These are phyloP conservation scores for Lentinula detonsa DNA, from an alignment of 768 basidiomycete species.

Conservation along the genomic window DNA sequence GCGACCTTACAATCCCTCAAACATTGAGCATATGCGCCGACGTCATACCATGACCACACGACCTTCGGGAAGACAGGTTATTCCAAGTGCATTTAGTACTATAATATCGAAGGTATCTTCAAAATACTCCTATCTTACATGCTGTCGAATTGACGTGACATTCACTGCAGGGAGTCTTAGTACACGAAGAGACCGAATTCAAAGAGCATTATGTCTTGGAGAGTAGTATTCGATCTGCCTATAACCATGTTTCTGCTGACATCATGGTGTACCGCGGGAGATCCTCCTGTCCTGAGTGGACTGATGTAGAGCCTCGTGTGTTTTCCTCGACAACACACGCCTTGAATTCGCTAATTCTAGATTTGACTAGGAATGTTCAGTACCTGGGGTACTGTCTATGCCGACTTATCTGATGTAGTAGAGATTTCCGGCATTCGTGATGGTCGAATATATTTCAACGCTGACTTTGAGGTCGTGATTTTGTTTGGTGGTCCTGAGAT, in stretches of 20 bases:
- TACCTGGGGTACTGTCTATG: neutral
- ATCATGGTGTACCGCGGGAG: neutral
- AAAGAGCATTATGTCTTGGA: neutral
- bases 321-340: neutral
- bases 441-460: neutral
- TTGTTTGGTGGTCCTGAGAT: constrained; percentile 28
- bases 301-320: neutral
- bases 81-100: neutral
- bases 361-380: neutral
- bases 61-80: neutral
- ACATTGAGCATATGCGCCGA: constrained; percentile 16
- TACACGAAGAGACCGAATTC: neutral
- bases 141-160: neutral
- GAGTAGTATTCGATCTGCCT: neutral
- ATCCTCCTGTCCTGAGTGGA: neutral
- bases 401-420: neutral
- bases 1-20: constrained; percentile 20
- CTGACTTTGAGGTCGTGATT: constrained; percentile 14
- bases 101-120: neutral
- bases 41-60: neutral
- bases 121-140: neutral
- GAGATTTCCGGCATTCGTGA: neutral
- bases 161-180: neutral
- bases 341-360: neutral
- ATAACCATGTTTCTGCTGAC: neutral